Base-by-base conservation (phyloP, 1,139 yeast species). In the Suhomyces bribrorum region DNA sequence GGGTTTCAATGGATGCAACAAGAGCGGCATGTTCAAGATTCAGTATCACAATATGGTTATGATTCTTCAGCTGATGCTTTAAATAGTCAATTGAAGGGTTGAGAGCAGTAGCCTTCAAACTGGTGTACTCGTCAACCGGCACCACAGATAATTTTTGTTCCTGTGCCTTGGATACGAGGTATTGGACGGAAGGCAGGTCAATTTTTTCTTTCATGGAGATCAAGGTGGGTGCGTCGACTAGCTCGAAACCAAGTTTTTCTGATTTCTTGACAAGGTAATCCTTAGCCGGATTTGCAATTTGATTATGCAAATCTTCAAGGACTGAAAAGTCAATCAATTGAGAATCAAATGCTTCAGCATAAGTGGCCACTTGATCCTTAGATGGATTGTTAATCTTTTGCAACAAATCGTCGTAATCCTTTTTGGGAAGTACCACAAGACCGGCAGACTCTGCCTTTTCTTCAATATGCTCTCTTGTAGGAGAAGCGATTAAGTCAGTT, bases 401-500 rank as follows among this genome's bases (percentile, higher is more conserved):
- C 14, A 49, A 27, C 28, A 49, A 20, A 12, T 32, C 44, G 4
- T 49, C 40, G 33, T 47, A 47, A 12, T 50, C 46, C 6, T 41
- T 39, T 36, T 46, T 45, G 7, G 50, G 47, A 24, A 66, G 37
- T 12, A 62, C 49, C 4, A 53, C 47, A 14, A 54, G 46, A 8
- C 53, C 55, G 17, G 44, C 45, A 13, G 57, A 44, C 32, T 54
- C 56, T 1, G 74, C 74, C 35, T 59, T 59, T 15, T 56, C 61
- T 32, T 57, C 59, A 22, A 69, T 49, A 32, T 65, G 68, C 28
- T 64, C 69, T 29, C 61, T 49, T 1, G 68, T 50, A n/a, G 75
- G 74, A 5, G 63, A 45, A 7, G 61, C 46, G 17, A 59, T 54
- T 28, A 59, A 49, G 11, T 58, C 52, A 0, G 59, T 56, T 25